These are phyloP conservation scores for Alternaria sp. DNA, from an alignment of 2,329 filamentous ascomycete species.

Conservation along the genomic window DNA sequence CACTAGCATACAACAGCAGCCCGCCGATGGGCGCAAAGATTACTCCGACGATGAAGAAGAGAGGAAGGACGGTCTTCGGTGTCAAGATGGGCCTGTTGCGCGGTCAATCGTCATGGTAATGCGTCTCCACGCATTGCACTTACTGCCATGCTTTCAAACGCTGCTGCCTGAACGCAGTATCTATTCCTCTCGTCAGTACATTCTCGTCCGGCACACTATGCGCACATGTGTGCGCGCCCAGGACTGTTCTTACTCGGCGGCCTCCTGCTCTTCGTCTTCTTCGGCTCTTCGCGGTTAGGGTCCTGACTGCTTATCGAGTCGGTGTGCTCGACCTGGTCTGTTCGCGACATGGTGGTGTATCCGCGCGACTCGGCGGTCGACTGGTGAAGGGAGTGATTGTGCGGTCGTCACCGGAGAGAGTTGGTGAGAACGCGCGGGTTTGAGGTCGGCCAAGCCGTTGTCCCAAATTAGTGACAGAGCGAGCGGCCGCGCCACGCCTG, in stretches of 20 bases:
- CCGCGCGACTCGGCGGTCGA: slow-evolving; percentile 43
- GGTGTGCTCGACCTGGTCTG: slow-evolving; percentile 53
- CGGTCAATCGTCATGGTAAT: slow-evolving; percentile 48
- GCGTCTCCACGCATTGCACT: slow-evolving; percentile 51
- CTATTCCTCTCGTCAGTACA: slow-evolving; percentile 57
- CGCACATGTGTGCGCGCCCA: background rate
- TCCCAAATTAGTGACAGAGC: slow-evolving; percentile 36
- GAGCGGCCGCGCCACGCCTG: slow-evolving; percentile 31
- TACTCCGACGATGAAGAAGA: slow-evolving; percentile 90
- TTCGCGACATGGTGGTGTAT: slow-evolving; percentile 55
- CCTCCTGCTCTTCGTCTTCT: slow-evolving; percentile 86
- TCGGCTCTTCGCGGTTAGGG: slow-evolving; percentile 50
- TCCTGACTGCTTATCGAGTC: slow-evolving; percentile 57
- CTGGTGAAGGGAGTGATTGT: slow-evolving; percentile 23
- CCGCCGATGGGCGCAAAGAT: slow-evolving; percentile 95
- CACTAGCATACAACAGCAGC: slow-evolving; percentile 83
- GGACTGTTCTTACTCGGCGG: slow-evolving; percentile 77
- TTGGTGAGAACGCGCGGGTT: slow-evolving; percentile 32
- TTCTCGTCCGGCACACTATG: background rate
- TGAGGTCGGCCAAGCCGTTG: slow-evolving; percentile 30
- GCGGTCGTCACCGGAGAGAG: slow-evolving; percentile 16
- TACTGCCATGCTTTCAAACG: slow-evolving; percentile 98
- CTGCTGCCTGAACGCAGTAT: slow-evolving; percentile 97
- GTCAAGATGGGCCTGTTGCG: slow-evolving; percentile 83
- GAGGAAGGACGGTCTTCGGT: slow-evolving; percentile 88